Base-by-base conservation (phyloP, 2,329 filamentous ascomycete species). In the Xylaria sp. region DNA sequence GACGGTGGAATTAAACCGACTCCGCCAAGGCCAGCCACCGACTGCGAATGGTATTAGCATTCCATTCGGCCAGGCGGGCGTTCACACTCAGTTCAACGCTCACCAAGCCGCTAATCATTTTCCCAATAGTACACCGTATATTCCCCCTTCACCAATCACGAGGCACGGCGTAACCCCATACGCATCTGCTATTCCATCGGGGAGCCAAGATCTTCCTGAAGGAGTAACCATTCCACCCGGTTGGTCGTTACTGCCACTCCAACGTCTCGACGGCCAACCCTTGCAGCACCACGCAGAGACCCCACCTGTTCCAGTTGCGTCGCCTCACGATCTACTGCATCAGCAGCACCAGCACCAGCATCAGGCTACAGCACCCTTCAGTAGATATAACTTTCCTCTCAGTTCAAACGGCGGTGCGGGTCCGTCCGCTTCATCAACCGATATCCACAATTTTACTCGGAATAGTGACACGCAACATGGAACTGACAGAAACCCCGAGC, bases 181-280 rank as follows among this genome's bases (percentile, higher is more conserved):
- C 50, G 78, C 84, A 9, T 78, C 82, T 14, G 81, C 85, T 1
- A 89, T 90, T 60, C 86, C 87, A 4, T 81, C 88, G 3, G 88
- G 88, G 19, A 89, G 87, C 72, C 78, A 86, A 21, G 88, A 90
- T 7, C 81, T 91, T 8, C 89, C 89, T 0, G 85, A 88, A 62
- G 89, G 89, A 5, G 83, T 92, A n/a, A 83, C 85, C 4, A 84
- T 92, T 21, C 89, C 89, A 2, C 83, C 85, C 32, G 89, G 89
- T 4, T 92, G 89, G 89, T 86, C 87, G 24, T 78, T 92, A 47
- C 79, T 91, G 54, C 89, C 89, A 27, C 81, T 92, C 1, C 85
- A 90, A 70, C 83, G 87, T 27, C 72, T 87, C 8, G 84, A 86
- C 59, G 81, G 79, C n/a, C 75, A 77, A 54, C 19, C 74, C 14